A percentile compares a stretch with the other conserved stretches of the same genome.
phyloP scores from a whole-genome alignment of 139 green algal genomes.

The Prasinococcaceae sp. region DNA sequence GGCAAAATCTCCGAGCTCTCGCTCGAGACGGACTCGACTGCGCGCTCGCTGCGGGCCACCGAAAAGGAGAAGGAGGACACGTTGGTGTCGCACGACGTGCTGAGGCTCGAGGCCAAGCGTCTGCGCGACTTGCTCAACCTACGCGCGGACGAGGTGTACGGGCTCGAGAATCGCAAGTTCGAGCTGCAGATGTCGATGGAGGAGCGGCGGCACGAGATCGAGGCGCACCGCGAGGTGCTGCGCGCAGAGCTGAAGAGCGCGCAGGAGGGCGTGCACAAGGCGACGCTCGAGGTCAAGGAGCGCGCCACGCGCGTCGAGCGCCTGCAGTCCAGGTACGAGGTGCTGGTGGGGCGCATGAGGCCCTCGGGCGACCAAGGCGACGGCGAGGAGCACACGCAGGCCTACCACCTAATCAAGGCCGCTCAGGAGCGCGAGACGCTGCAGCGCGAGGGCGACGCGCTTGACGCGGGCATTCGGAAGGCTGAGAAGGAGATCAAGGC shows the following conservation, averaged over 20 bases:
- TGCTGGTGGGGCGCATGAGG: constrained; percentile 33
- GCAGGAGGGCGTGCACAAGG: constrained; percentile 57
- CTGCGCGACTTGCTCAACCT: constrained; percentile 42
- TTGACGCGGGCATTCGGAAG: constrained; percentile 43
- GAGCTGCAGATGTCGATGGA: constrained; percentile 57
- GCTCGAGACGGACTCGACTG: constrained; percentile 48
- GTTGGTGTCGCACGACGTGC: constrained; percentile 67
- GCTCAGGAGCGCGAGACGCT: constrained; percentile 66
- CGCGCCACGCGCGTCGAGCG: constrained; percentile 23
- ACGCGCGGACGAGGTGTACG: constrained; percentile 50
- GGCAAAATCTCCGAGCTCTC: constrained; percentile 38
- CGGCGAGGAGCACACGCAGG: constrained; percentile 37
- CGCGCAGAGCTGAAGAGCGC: constrained; percentile 55
- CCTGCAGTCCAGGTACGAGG: constrained; percentile 57
- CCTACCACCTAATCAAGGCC: constrained; percentile 84
- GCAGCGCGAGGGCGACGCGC: constrained; percentile 35
- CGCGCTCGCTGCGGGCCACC: constrained; percentile 22
- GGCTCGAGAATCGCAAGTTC: constrained; percentile 54
- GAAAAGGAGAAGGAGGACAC: constrained; percentile 49
- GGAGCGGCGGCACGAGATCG: constrained; percentile 58
- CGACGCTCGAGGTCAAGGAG: constrained; percentile 62
- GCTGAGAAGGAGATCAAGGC: constrained; percentile 37
- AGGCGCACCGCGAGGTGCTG: constrained; percentile 47
- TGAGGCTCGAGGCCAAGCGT: constrained; percentile 54
- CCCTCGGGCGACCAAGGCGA: constrained; percentile 4